Base-by-base conservation (phyloP, 192 early-diverging fungal genomes). In the Podila minutissima region DNA sequence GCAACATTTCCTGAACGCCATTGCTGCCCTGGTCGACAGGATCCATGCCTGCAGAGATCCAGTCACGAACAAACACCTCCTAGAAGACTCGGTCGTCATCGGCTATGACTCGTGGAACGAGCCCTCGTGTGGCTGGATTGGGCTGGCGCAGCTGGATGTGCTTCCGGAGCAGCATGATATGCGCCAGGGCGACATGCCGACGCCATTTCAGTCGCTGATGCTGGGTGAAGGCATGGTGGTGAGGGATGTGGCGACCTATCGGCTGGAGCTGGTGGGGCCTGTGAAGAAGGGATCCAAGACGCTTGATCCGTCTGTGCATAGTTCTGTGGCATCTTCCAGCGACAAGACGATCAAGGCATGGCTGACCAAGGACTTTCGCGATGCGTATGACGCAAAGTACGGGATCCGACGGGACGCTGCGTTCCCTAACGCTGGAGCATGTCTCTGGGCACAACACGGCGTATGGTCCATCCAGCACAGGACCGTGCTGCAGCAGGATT, bases 91-190 rank as follows among this genome's bases (percentile, higher is more conserved):
- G 5, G 66, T 83, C 2, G 89, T 90, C 4, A 55, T 88, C 37
- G 89, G 89, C 0, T 87, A 85, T 48, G 89, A 90, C 59, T 83
- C 88, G 28, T 84, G 88, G 82, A 90, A 90, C 66, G 89, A 90
- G 49, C 89, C 89, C 3, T 83, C 83, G 19, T 76, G 75, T n/a
- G 89, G 89, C 2, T 90, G 82, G 64, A 72, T 90, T 11, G 86
- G 70, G 5, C 32, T 83, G 5, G 69, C 72, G 8, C 72, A 83
- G 22, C 53, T 88, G 8, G 74, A 77, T 29, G 64, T 83, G 12
- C 66, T 88, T 15, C 71, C 71, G 12, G 75, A 86, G 4, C 66
- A 86, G 19, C 76, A 79, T 37, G 83, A 77, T 31, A 74, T 86
- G 58, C 78, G 83, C 28, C 88, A 85, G 55, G 89, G 87, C 0